A percentile compares a stretch with the other conserved stretches of the same genome.
Evolutionary conservation across 345 rosid genomes (phyloP).

Genomic region (Acer saccharum): DNA sequence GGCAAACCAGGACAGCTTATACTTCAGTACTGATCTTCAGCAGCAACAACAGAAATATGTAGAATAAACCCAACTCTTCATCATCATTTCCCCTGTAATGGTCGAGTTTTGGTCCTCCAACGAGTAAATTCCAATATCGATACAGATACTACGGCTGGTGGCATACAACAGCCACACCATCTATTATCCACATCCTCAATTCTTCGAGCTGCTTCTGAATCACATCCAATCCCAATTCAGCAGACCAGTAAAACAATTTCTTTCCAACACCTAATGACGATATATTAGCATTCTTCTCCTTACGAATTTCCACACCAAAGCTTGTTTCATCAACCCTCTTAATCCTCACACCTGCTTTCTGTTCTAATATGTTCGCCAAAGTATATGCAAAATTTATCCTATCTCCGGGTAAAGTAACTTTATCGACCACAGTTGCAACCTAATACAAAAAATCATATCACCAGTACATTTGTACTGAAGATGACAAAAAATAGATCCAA

Average conservation of each 20-base stretch:
- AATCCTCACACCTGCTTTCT: slow-evolving; percentile 47
- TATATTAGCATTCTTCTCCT: slow-evolving; percentile 25
- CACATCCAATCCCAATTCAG: slow-evolving; percentile 21
- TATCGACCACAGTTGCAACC: slow-evolving; percentile 29
- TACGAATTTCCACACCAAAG: slow-evolving; percentile 30
- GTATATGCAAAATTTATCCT: slow-evolving; percentile 29
- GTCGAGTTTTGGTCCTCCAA: too few relatives aligned
- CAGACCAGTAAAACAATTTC: slow-evolving; percentile 45
- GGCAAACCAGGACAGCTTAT: too few relatives aligned
- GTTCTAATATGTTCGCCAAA: slow-evolving; percentile 49
- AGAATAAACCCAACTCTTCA: too few relatives aligned
- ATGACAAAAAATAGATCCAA: slow-evolving; percentile 49
- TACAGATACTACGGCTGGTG: slow-evolving; percentile 27
- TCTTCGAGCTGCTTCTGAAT: slow-evolving; percentile 42
- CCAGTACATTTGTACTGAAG: slow-evolving; percentile 50
- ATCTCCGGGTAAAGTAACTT: slow-evolving; percentile 21
- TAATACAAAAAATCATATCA: slow-evolving; percentile 41
- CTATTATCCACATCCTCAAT: slow-evolving; percentile 47
- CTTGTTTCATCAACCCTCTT: slow-evolving; percentile 36
- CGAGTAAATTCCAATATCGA: too few relatives aligned
- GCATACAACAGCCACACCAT: slow-evolving; percentile 49
- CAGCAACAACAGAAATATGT: too few relatives aligned
- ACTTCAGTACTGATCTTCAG: too few relatives aligned
- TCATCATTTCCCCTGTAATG: too few relatives aligned
- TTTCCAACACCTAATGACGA: slow-evolving; percentile 25